These are phyloP conservation scores for Fusarium buharicum DNA, from an alignment of 2,329 filamentous ascomycete genomes.

Conservation along the genomic window DNA sequence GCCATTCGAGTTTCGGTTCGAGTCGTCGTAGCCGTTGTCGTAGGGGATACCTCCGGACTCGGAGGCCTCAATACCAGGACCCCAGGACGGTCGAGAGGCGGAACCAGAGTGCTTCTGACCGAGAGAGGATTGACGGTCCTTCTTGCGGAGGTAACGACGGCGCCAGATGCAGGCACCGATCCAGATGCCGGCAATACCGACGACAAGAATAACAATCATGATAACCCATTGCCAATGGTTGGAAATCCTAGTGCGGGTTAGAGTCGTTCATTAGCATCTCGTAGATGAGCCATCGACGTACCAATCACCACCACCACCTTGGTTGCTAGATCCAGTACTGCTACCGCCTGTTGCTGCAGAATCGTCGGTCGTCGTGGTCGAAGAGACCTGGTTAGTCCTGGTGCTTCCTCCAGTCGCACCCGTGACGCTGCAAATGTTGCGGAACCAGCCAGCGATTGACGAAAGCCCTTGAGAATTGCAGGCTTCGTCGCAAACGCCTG, in stretches of 20 bases:
- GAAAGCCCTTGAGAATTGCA: slow-evolving; percentile 62
- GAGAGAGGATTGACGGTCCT: slow-evolving; percentile 61
- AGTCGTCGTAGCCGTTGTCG: slow-evolving; percentile 44
- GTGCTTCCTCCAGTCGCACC: slow-evolving; percentile 32
- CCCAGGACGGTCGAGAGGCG: slow-evolving; percentile 51
- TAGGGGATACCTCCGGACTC: slow-evolving; percentile 45
- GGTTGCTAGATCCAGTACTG: slow-evolving; percentile 15
- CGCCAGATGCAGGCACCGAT: slow-evolving; percentile 76
- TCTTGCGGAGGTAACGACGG: slow-evolving; percentile 76
- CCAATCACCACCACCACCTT: slow-evolving; percentile 60
- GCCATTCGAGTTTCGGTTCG: slow-evolving; percentile 42
- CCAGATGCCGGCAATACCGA: slow-evolving; percentile 75
- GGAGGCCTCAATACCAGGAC: slow-evolving; percentile 45
- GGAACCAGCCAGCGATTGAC: slow-evolving; percentile 77
- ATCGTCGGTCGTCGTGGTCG: slow-evolving; percentile 28
- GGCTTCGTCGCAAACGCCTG: slow-evolving; percentile 69
- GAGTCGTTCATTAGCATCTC: not conserved
- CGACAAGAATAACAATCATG: slow-evolving; percentile 78
- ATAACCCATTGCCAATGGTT: slow-evolving; percentile 83
- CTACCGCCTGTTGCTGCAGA: slow-evolving; percentile 19
- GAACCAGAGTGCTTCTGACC: slow-evolving; percentile 55
- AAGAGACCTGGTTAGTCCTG: slow-evolving; percentile 13
- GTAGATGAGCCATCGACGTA: slow-evolving; percentile 47
- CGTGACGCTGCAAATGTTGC: slow-evolving; percentile 67
- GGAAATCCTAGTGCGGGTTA: slow-evolving; percentile 64